Evolutionary conservation across 2,329 filamentous ascomycete genomes (phyloP), one percentile per base, ranked within the genome.

Genomic region (Scedosporium aurantiacum): DNA sequence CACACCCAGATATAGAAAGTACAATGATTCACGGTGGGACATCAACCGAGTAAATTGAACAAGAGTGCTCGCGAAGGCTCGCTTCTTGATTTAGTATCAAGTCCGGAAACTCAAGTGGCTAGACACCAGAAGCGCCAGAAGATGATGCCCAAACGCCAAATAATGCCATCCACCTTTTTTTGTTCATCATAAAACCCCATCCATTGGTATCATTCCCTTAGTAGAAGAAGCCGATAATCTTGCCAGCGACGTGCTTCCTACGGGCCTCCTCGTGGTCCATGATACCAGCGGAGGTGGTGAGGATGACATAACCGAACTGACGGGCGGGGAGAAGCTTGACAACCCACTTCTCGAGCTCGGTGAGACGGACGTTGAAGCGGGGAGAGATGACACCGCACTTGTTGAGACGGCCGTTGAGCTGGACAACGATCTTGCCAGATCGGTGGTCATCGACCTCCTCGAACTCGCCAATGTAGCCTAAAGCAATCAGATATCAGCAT

Each of bases 241-340:
- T 99, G 81, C 94, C 94, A 71, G 93, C 87, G 75, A 97, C 94
- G 84, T 99, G 94, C 88, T 97, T 97, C 79, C 94, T 86, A 76
- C 94, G 85, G 70, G 94, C 94, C 87, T 99, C 94, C 85, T 99
- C 94, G 84, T 99, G 94, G 84, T 99, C 94, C 93, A 99, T 97
- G 80, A 99, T 99, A 79, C 94, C 94, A 67, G 94, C 91, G 64
- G 92, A 97, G 80, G 94, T 99, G 79, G 94, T 99, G 74, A 99
- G 89, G 80, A 99, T 91, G 75, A 99, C 91, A 83, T 91, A 97
- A 75, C 94, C 94, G 85, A 99, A 99, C 82, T 99, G 94, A 97
- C 94, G 94, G 69, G 94, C 92, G 70, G 94, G 94, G 68, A 99
- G 87, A 75, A 99, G 89, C 87, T 96, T 96, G 82, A 96, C 91